Evolutionary conservation across 1,284 basidiomycete genomes (phyloP), one percentile per base, ranked within the genome.

Genomic region (Anthracocystis walkeri): DNA sequence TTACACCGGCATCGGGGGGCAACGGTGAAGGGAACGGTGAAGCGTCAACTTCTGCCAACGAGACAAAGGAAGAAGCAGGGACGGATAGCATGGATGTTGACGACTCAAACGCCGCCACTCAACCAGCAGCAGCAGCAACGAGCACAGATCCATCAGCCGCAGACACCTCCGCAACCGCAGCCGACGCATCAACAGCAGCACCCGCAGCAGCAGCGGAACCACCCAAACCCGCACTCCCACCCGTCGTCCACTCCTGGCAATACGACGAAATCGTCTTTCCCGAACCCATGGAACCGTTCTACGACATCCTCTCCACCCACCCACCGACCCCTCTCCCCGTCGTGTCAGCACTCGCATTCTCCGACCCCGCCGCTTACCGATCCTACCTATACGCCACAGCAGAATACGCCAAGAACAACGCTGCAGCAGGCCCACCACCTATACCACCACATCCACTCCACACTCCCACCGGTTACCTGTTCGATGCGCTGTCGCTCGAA

Each of bases 231-330:
- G 63, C 73, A 4, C 74, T 71, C n/a, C 80, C 82, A 20, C 81
- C 82, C 21, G 83, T 84, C 6, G 82, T 85, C 18, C 93, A 98
- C 85, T 93, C 94, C 0, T 99, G 97, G 96, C 95, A 98, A 83
- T 99, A 99, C 87, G 97, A 99, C 85, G 97, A 99, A 78, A 90
- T 99, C 68, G 94, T 99, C 51, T 99, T 99, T 87, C 90, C 91
- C 76, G 96, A 99, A 81, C 97, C 97, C 1, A 94, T 92, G 69
- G 91, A 94, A 68, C 88, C 91, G 29, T 96, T 99, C 87, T 90
- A 97, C 79, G 90, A 91, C 78, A 89, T 93, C 60, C 89, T 99
- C 52, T 91, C 91, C 0, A 88, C 89, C 4, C 89, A 96, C 82
- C 91, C 94, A 0, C 95, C 95, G 0, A 95, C 93, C 0, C 91